phyloP scores from a whole-genome alignment of 192 early-diverging fungal species.

The Backusella parvicylindrica region DNA sequence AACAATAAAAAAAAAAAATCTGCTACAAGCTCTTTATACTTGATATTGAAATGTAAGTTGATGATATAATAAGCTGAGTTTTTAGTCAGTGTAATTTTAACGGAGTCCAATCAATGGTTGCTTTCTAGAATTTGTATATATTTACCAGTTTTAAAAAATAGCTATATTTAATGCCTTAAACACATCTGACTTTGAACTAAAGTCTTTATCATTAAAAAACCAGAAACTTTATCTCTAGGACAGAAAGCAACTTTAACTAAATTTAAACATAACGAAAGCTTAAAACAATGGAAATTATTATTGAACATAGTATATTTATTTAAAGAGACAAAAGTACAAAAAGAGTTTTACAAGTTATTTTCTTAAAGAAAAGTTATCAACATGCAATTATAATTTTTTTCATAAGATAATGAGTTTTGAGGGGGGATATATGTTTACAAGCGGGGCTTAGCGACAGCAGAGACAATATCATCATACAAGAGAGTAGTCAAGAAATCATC shows the following conservation, averaged over 20 bases:
- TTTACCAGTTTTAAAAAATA: background rate
- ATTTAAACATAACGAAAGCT: background rate
- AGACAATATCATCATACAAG: constrained; percentile 87
- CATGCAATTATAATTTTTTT: constrained; percentile 6
- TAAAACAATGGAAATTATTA: background rate
- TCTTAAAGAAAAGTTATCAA: background rate
- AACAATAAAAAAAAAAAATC: background rate
- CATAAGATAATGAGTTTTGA: background rate
- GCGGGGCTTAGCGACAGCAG: constrained; percentile 25
- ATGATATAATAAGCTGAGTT: background rate
- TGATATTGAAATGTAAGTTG: background rate
- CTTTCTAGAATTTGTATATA: background rate
- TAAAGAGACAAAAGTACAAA: constrained; percentile 1
- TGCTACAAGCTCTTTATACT: background rate
- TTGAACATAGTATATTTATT: constrained; percentile 4
- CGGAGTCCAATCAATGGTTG: background rate
- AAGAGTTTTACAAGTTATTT: background rate
- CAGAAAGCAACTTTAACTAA: background rate
- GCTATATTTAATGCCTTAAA: background rate
- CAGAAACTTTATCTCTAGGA: background rate
- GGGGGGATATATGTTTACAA: constrained; percentile 28
- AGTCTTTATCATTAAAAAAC: too few species aligned
- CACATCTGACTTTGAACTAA: background rate
- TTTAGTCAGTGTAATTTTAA: background rate
- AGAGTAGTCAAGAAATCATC: constrained; percentile 93